Conservation (phyloP, 495 filamentous ascomycete species). For the Penicillium longicatenatum region DNA sequence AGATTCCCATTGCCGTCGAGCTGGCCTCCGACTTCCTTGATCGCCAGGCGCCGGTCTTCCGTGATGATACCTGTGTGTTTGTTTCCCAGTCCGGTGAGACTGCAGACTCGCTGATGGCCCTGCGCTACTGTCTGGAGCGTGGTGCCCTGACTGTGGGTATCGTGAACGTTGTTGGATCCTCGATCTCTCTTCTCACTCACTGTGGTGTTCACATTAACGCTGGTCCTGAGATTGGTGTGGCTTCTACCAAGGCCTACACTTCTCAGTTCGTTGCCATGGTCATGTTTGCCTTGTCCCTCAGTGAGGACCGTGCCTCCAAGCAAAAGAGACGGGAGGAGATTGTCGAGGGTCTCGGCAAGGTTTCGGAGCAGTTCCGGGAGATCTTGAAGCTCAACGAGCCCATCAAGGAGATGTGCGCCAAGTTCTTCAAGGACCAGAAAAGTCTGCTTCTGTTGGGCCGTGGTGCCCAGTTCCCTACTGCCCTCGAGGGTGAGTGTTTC, state of each 20-base stretch:
- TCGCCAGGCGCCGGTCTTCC: constrained; percentile 96
- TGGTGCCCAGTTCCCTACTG: constrained; percentile 95
- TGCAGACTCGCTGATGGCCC: constrained; percentile 95
- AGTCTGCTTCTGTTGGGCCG: constrained; percentile 88
- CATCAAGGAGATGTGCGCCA: constrained; percentile 89
- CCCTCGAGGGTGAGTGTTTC: constrained; percentile 73
- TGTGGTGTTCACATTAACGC: constrained; percentile 99
- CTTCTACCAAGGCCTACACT: constrained; percentile 98
- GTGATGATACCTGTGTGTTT: constrained; percentile 98
- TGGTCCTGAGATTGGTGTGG: constrained; percentile 97
- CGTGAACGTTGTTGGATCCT: constrained; percentile 97
- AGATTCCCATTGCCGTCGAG: constrained; percentile 97
- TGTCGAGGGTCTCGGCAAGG: constrained; percentile 84
- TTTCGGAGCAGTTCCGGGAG: constrained; percentile 89
- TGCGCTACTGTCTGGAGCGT: constrained; percentile 95
- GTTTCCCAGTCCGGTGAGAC: constrained; percentile 99
- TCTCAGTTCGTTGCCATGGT: constrained; percentile 99
- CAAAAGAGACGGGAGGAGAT: constrained; percentile 91
- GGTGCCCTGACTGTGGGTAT: constrained; percentile 96
- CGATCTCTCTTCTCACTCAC: constrained; percentile 96
- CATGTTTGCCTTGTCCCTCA: constrained; percentile 96
- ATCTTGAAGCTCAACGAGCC: constrained; percentile 86
- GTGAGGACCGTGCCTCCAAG: constrained; percentile 95
- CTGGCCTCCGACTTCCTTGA: constrained; percentile 98
- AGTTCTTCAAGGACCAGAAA: constrained; percentile 96